A percentile compares a stretch with the other conserved stretches of the same genome.
Evolutionary conservation across 1,284 basidiomycete species (phyloP).

Genomic region (Trametes sp.): DNA sequence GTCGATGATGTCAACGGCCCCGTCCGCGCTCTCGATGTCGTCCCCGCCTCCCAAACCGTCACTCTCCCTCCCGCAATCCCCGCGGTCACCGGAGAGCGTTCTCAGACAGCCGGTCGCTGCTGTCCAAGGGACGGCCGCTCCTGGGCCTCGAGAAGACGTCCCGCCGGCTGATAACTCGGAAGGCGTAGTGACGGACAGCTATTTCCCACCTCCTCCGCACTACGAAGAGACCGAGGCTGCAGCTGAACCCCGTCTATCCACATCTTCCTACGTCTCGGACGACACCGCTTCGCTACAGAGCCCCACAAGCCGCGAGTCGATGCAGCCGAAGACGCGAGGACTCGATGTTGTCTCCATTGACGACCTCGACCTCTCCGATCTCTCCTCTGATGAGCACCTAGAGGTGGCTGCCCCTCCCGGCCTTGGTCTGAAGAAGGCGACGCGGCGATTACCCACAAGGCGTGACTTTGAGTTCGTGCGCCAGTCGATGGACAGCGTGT

Average conservation of each 20-base stretch:
- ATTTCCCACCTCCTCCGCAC: slow-evolving; percentile 36
- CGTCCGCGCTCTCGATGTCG: slow-evolving; percentile 14
- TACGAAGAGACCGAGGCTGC: slow-evolving; percentile 21
- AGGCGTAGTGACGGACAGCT: slow-evolving; percentile 2
- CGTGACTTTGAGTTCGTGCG: slow-evolving; percentile 81
- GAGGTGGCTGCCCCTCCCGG: slow-evolving; percentile 47
- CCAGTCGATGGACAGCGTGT: slow-evolving; percentile 71
- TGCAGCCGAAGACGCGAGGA: slow-evolving; percentile 14
- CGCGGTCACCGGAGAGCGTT: slow-evolving; percentile 28
- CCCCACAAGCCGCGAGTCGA: slow-evolving; percentile 6
- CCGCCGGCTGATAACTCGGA: slow-evolving; percentile 14
- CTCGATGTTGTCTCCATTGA: slow-evolving; percentile 79
- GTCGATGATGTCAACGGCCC: slow-evolving; percentile 16
- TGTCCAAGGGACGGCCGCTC: slow-evolving; percentile 13
- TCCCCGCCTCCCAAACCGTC: slow-evolving; percentile 23
- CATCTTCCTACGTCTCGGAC: slow-evolving; percentile 22
- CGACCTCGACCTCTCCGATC: slow-evolving; percentile 76
- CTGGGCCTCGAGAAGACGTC: slow-evolving; percentile 20
- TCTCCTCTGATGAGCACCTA: slow-evolving; percentile 59
- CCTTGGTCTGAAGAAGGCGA: slow-evolving; percentile 58
- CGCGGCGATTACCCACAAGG: slow-evolving; percentile 69
- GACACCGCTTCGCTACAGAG: slow-evolving; percentile 15
- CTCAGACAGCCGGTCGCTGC: slow-evolving; percentile 17
- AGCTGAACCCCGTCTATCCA: slow-evolving; percentile 18
- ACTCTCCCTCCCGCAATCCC: slow-evolving; percentile 27